Base-by-base conservation (phyloP, 345 rosid species). In the Ricinus communis region DNA sequence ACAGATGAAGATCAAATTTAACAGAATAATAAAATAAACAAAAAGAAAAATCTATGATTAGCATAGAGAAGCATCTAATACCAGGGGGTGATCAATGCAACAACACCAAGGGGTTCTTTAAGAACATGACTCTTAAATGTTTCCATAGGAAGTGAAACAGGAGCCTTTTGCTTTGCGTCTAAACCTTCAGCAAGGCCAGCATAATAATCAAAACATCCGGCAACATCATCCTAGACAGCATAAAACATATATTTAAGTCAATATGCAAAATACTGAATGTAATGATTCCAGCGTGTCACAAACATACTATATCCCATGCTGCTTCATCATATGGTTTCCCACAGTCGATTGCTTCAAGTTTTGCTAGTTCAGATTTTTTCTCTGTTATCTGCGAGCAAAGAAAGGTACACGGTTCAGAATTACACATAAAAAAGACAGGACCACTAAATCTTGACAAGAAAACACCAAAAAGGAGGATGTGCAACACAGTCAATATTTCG, bases 281-380 rank as follows among this genome's bases (percentile, higher is more conserved):
- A 21, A 40, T 13, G 51, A 66, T 25, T 16, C 28, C 22, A 53
- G 21, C 55, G 66, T 18, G 71, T 30, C 52, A 55, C 30, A 69
- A 66, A 71, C 76, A 74, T 83, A 96, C 98, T 65, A 96, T 85
- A 84, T 93, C 99, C 95, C 97, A 91, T 55, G 87, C 83, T 27
- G 96, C 89, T 88, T 96, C 99, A 19, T 89, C 96, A 46, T 88
- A 80, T 55, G 99, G 99, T 79, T 96, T 96, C 63, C 99, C 99
- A 51, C 87, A 79, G 78, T 93, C 99, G 70, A 88, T 79, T 40
- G 97, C 82, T 84, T 96, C 99, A 27, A 96, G 92, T 77, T 85
- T 91, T 49, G 96, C 91, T 43, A 96, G 86, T 53, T 74, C 82
- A 76, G 89, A 40, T 66, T 96, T 96, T 77, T 82, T 91, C 88